Conservation (phyloP, 495 filamentous ascomycete genomes). For the Penicillium canescens region DNA sequence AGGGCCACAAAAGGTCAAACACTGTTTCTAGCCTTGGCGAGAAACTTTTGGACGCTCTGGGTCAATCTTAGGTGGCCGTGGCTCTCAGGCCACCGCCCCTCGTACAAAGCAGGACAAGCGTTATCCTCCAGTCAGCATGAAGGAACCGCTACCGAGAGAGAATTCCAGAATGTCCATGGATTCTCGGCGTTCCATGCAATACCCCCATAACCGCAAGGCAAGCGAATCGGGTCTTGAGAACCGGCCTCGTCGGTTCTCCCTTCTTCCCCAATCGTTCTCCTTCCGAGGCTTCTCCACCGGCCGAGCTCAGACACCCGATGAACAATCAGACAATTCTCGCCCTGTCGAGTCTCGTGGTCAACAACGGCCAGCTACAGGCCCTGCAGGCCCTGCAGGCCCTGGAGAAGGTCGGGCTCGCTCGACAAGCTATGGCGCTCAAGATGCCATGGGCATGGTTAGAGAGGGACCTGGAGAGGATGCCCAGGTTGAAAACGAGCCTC, state of each 20-base stretch:
- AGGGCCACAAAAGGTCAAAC: conserved; percentile 88
- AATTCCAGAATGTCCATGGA: conserved; percentile 75
- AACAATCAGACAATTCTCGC: conserved; percentile 31
- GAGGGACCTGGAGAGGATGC: conserved; percentile 37
- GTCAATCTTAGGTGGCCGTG: conserved; percentile 68
- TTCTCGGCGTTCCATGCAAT: conserved; percentile 74
- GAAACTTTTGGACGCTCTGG: conserved; percentile 75
- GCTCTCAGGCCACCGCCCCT: conserved; percentile 39
- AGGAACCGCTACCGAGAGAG: conserved; percentile 54
- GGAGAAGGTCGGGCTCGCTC: conserved; percentile 25
- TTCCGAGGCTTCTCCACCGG: conserved; percentile 52
- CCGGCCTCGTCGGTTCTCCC: conserved; percentile 72
- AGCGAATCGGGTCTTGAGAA: conserved; percentile 76
- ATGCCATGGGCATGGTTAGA: conserved; percentile 31
- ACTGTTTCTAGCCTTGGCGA: conserved; percentile 80
- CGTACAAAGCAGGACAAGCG: conserved; percentile 42
- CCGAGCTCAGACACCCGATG: conserved; percentile 43
- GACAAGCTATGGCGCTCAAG: conserved; percentile 40
- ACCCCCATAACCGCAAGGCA: conserved; percentile 76
- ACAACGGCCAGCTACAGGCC: conserved; percentile 38
- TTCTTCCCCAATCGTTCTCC: conserved; percentile 77
- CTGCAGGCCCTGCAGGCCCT: conserved; percentile 25
- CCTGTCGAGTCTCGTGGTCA: conserved; percentile 26
- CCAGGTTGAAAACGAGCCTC: conserved; percentile 25
- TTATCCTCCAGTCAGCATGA: conserved; percentile 82